phyloP scores from a whole-genome alignment of 176 grass and related monocot genomes.

The Pontederia crassipes region DNA sequence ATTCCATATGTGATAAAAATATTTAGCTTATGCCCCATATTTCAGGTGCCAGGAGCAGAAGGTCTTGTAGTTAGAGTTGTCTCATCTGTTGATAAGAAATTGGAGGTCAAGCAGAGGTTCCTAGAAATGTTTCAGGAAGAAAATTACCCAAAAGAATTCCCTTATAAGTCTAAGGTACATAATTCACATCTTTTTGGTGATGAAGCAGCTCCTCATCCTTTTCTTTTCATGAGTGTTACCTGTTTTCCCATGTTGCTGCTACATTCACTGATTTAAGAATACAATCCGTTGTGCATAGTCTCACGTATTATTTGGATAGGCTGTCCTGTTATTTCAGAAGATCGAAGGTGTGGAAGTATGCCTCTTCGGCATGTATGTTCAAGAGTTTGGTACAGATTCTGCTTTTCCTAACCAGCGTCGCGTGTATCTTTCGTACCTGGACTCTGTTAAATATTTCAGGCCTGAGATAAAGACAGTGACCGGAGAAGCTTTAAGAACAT shows the following conservation, averaged over 20 bases:
- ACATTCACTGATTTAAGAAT: no score
- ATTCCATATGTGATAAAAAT: no score
- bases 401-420: constrained; percentile 67
- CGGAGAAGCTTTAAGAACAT: constrained; percentile 81
- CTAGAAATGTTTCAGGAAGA: constrained; percentile 94
- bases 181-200: background rate
- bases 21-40: constrained; percentile 9
- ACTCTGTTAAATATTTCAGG: constrained; percentile 98
- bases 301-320: constrained; percentile 41
- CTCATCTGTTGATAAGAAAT: constrained; percentile 97
- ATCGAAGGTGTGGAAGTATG: constrained; percentile 99
- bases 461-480: constrained; percentile 64
- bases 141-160: constrained; percentile 85
- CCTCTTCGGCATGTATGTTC: constrained; percentile 97
- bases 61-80: constrained; percentile 96
- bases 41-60: constrained; percentile 79
- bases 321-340: constrained; percentile 93
- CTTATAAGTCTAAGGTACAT: constrained; percentile 78
- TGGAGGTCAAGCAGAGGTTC: constrained; percentile 90
- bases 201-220: no score
- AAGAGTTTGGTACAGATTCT: constrained; percentile 93
- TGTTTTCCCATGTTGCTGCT: no score
- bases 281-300: background rate
- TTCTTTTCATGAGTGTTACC: no score
- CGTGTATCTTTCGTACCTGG: constrained; percentile 96